phyloP scores from a whole-genome alignment of 768 basidiomycete species.

The Leccinellum rugosiceps region DNA sequence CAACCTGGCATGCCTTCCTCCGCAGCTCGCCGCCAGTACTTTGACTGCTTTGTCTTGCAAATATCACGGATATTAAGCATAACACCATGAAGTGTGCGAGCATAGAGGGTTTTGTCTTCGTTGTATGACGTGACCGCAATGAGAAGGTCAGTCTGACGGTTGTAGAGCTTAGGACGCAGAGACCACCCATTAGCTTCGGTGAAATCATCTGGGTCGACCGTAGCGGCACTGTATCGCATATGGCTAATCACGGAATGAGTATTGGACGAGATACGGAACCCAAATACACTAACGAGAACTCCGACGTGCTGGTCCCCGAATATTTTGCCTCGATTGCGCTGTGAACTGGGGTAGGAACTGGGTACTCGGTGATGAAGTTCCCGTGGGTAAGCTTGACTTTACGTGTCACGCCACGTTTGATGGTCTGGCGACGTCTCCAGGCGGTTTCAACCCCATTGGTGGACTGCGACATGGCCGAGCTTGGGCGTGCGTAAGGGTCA shows the following conservation, averaged over 20 bases:
- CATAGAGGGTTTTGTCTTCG: slow-evolving; percentile 89
- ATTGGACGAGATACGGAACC: not conserved
- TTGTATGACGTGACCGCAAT: slow-evolving; percentile 95
- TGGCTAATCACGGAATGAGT: slow-evolving; percentile 41
- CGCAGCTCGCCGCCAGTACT: slow-evolving; percentile 81
- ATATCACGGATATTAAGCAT: slow-evolving; percentile 99
- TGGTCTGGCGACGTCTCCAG: slow-evolving; percentile 79
- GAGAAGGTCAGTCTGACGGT: slow-evolving; percentile 87
- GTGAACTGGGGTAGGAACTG: slow-evolving; percentile 79
- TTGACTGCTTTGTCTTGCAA: slow-evolving; percentile 92
- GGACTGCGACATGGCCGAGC: slow-evolving; percentile 50
- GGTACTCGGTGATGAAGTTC: slow-evolving; percentile 88
- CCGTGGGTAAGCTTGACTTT: slow-evolving; percentile 92
- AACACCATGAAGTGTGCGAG: slow-evolving; percentile 89
- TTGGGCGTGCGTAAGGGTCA: slow-evolving; percentile 61
- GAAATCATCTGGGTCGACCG: slow-evolving; percentile 90
- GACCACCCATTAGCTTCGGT: slow-evolving; percentile 76
- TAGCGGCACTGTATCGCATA: slow-evolving; percentile 93
- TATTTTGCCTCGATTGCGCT: slow-evolving; percentile 83
- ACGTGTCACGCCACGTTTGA: slow-evolving; percentile 90
- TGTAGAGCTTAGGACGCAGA: slow-evolving; percentile 79
- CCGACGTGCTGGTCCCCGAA: slow-evolving; percentile 67
- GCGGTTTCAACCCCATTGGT: slow-evolving; percentile 58
- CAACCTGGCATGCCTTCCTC: slow-evolving; percentile 85
- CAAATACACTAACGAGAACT: slow-evolving; percentile 73